Evolutionary conservation across 2,329 filamentous ascomycete species (phyloP).

Genomic region (Trichoderma sp.): DNA sequence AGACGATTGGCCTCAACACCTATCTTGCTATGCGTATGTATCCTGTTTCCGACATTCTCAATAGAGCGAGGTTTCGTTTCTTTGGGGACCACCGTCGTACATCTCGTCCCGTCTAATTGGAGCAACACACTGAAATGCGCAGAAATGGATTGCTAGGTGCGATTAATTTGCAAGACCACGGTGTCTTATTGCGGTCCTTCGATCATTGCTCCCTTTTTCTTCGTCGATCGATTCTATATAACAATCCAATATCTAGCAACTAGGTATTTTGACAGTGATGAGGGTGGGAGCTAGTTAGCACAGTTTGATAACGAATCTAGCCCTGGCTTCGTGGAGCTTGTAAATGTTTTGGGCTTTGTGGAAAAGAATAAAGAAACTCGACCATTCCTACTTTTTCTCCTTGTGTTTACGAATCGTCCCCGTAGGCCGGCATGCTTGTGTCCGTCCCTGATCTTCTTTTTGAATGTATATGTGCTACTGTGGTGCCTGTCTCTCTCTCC

Average conservation of each 20-base stretch:
- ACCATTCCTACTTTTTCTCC: not conserved
- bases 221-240: not conserved
- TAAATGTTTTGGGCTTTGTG: not conserved
- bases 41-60: not conserved
- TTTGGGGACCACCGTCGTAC: not conserved
- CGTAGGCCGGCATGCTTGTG: not conserved
- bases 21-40: conserved; percentile 19
- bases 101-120: not conserved
- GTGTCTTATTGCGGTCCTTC: conserved; percentile 29
- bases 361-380: not conserved
- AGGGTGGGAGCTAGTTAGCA: not conserved
- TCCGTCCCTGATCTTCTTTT: not conserved
- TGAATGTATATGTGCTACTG: not conserved
- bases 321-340: not conserved
- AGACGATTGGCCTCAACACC: conserved; percentile 26
- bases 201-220: not conserved
- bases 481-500: too few relatives aligned
- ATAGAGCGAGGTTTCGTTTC: conserved; percentile 9
- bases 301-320: not conserved
- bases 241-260: not conserved
- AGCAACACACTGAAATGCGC: conserved; percentile 1
- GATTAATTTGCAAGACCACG: not conserved
- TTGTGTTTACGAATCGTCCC: not conserved
- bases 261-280: not conserved
- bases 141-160: conserved; percentile 18